Base-by-base conservation (phyloP, 2,329 filamentous ascomycete species). In the Aaosphaeria arxii region DNA sequence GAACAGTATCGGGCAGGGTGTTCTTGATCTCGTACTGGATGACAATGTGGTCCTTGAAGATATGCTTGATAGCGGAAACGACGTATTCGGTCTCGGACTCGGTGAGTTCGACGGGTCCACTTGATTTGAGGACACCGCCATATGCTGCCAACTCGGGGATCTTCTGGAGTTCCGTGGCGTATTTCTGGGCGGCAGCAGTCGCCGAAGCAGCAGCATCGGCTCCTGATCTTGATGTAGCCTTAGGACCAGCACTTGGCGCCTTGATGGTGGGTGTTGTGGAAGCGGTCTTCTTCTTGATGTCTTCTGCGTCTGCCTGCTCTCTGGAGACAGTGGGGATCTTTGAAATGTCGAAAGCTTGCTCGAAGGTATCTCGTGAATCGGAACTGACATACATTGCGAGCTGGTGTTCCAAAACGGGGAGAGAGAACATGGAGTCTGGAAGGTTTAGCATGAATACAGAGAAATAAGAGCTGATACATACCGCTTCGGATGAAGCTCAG, bases 21-120 rank as follows among this genome's bases (percentile, higher is more conserved):
- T 99, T 99, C 80, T 95, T 97, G 71, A 99, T 85, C 67, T 97
- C 89, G 71, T 94, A 99, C 67, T 99, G 94, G 46, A 99, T 77
- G 32, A 99, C 92, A 64, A 99, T 79, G 66, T 97, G 89, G 69
- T 96, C 89, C 75, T 95, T 95, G 85, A 96, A 99, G 63, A 99
- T 85, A 69, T 99, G 94, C 78, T 99, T 99, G 72, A 96, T 83
- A 24, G 94, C 86, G 33, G 82, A 85, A 51, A 99, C 94, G 44
- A 96, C 91, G 62, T 99, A 99, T 72, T 99, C 94, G 17, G 92
- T 97, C 74, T 97, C 94, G 45, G 90, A 89, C 71, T 99, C 94
- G 13, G 94, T 97, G 53, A 99, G 85, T 72, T 96, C 92, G 57
- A 95, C 83, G 43, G 88, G 75, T 29, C 83, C 74, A 50, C 90